Evolutionary conservation across 805 yeast genomes (phyloP), one percentile per base, ranked within the genome.

Genomic region (Kazachstania martiniae): DNA sequence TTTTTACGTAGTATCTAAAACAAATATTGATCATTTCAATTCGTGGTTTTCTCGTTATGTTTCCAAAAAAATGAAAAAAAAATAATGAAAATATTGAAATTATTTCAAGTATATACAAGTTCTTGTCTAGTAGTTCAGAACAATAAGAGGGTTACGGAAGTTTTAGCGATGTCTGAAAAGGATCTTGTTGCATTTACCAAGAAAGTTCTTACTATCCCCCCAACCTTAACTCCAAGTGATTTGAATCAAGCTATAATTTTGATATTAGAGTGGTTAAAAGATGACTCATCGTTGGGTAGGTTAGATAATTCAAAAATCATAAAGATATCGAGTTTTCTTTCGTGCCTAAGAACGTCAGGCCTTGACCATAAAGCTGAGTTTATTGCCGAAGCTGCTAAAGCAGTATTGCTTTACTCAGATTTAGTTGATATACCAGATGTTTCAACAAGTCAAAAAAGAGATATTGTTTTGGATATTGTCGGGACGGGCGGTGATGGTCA

Each of bases 401-500:
- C 91, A 2, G 71, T 89, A 17, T 60, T 82, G 38, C 72, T 73
- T 44, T 77, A 68, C 44, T 75, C 91, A 5, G 69, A 68, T 30
- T 43, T 63, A 2, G 70, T 84, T n/a, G 61, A 66, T 8, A 53
- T 65, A 2, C 46, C 58, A 6, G 57, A 54, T 0, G 79, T 12
- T 10, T 7, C 8, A 8, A 13, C 25, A 21, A 21, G 21, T 21
- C 7, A 31, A 29, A 17, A 24, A 26, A 9, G 19, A 12, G n/a
- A n/a, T n/a, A n/a, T 32, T 14, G 18, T 31, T 38, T 12, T 53
- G 17, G 99, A 91, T 55, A 83, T 91, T 19, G 99, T 91, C 5
- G 99, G 99, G 2, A 91, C 99, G 0, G 99, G 99, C 18, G 99
- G 99, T 12, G 99, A 91, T 53, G 95, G 95, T 2, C 95, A 91